Evolutionary conservation across 1,139 yeast genomes (phyloP).

Genomic region (Arxiozyma slooffiae): DNA sequence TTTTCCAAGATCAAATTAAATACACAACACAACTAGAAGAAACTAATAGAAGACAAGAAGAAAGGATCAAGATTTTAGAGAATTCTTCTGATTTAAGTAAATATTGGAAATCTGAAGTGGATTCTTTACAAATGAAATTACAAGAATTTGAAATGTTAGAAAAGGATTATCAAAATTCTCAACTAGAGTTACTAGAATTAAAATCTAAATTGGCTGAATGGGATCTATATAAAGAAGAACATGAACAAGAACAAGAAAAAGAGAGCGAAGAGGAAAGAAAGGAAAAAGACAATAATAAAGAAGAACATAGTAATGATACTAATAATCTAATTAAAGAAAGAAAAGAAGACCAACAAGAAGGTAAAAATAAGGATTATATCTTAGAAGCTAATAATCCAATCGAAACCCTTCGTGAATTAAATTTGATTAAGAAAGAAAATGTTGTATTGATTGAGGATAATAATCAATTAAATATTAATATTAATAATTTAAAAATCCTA

Average conservation of each 20-base stretch:
- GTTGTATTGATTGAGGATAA: slow-evolving; percentile 36
- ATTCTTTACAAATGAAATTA: slow-evolving; percentile 36
- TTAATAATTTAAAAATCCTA: slow-evolving; percentile 23
- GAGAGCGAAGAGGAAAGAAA: slow-evolving; percentile 4
- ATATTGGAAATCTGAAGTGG: slow-evolving; percentile 45
- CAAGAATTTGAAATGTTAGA: slow-evolving; percentile 38
- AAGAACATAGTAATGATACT: background rate
- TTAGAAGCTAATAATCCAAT: slow-evolving; percentile 22
- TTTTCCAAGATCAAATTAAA: slow-evolving; percentile 47
- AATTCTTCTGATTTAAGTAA: slow-evolving; percentile 39
- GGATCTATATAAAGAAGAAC: slow-evolving; percentile 23
- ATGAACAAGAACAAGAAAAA: slow-evolving; percentile 15
- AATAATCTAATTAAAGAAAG: background rate
- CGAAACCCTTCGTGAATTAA: slow-evolving; percentile 32
- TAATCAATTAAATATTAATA: slow-evolving; percentile 27
- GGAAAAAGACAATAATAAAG: background rate
- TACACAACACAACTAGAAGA: slow-evolving; percentile 50
- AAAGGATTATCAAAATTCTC: slow-evolving; percentile 41
- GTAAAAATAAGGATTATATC: background rate
- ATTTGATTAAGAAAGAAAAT: slow-evolving; percentile 33
- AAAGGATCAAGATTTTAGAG: slow-evolving; percentile 36
- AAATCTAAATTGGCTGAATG: slow-evolving; percentile 30
- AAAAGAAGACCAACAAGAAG: slow-evolving; percentile 1
- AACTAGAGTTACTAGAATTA: slow-evolving; percentile 43
- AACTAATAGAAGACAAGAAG: slow-evolving; percentile 40